Base-by-base conservation (phyloP, 2,329 filamentous ascomycete genomes). In the Colletotrichum sp. region DNA sequence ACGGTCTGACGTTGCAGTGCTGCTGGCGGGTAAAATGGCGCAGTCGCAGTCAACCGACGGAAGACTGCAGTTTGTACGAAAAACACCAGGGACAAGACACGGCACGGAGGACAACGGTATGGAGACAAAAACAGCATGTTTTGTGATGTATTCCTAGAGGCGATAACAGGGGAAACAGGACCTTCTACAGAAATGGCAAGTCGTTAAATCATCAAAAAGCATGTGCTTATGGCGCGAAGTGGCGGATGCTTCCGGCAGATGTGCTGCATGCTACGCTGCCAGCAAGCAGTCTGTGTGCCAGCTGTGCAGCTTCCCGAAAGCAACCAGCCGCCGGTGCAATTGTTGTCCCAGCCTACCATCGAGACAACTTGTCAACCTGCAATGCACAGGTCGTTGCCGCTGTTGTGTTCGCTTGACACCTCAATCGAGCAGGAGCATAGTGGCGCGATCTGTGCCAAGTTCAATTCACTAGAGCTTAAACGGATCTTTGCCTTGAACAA, bases 91-190 rank as follows among this genome's bases (percentile, higher is more conserved):
- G 63, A 51, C 33, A 47, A 59, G 33, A 61, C 33, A 57, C 21
- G 68, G 62, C 55, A 66, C 27, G 68, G 68, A 51, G 66, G 58
- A 9, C 43, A 51, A 59, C 65, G 65, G 55, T 62, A 66, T 62
- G 68, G 38, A 57, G 7, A 16, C 55, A 12, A 57, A 31, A 57
- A 55, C 43, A 33, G 34, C 55, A 66, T 54, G n/a, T 34, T 18
- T 43, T 29, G 0, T 58, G 43, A 34, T 62, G 61, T 71, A 66
- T 27, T 66, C 29, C 55, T 62, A 61, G 62, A 24, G 66, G 51
- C 31, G 59, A 59, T 70, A 38, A 70, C 66, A 70, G 71, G 71
- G 34, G 70, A 31, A 66, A 71, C 62, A 66, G 38, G 24, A 71
- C 68, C 43, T 71, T 27, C 33, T 31, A 61, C 68, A 21, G 43